phyloP scores from a whole-genome alignment of 2,329 filamentous ascomycete species.

The Venturia carpophila region DNA sequence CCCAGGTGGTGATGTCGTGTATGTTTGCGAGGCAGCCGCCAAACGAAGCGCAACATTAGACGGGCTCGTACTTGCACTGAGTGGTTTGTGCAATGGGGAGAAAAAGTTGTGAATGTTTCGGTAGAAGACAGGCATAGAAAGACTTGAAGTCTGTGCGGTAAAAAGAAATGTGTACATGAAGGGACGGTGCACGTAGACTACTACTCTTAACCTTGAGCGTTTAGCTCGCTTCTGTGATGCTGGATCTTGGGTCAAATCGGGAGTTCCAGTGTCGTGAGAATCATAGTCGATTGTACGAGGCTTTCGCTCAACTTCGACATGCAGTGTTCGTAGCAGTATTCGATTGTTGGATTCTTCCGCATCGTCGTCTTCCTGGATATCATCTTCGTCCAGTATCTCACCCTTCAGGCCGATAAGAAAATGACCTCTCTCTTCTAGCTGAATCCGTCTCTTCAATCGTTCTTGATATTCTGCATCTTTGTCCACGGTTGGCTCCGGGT shows the following conservation, averaged over 20 bases:
- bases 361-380: constrained; percentile 26
- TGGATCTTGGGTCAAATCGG: neutral
- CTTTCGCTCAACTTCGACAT: constrained; percentile 50
- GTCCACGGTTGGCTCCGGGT: constrained; percentile 30
- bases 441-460: constrained; percentile 50
- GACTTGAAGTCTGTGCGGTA: constrained; percentile 49
- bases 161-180: constrained; percentile 76
- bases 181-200: constrained; percentile 64
- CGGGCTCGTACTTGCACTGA: constrained; percentile 37
- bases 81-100: constrained; percentile 38
- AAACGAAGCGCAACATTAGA: constrained; percentile 37
- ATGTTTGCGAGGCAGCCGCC: constrained; percentile 29
- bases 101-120: constrained; percentile 46
- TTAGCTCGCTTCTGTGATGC: constrained; percentile 19
- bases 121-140: constrained; percentile 39
- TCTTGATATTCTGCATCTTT: constrained; percentile 45
- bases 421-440: constrained; percentile 41
- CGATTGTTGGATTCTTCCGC: constrained; percentile 37
- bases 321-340: constrained; percentile 57
- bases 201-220: constrained; percentile 48
- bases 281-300: constrained; percentile 26
- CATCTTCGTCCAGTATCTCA: constrained; percentile 50
- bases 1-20: constrained; percentile 29
- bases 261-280: constrained; percentile 3
- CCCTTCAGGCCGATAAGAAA: constrained; percentile 65